phyloP scores from a whole-genome alignment of 495 filamentous ascomycete genomes.

The Penicillium cosmopolitanum region DNA sequence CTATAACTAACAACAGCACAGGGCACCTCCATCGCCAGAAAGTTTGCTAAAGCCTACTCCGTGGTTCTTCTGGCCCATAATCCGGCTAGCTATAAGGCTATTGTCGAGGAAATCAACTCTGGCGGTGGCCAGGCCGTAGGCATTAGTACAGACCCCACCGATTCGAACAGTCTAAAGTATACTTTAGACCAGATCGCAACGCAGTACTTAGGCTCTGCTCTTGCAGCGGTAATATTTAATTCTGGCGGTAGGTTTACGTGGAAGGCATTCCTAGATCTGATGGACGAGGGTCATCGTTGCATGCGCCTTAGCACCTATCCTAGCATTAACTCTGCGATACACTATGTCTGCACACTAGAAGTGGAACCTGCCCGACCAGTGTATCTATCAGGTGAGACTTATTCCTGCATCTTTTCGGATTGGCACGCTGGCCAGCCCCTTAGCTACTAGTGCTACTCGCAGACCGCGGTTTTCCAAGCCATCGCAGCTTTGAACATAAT shows the following conservation, averaged over 20 bases:
- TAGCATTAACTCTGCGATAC: no score
- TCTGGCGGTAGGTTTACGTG: conserved; percentile 67
- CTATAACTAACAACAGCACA: conserved; percentile 14
- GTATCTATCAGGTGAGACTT: no score
- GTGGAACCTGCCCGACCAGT: no score
- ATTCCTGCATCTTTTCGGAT: no score
- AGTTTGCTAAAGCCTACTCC: conserved; percentile 73
- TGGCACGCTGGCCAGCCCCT: no score
- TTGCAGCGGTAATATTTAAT: conserved; percentile 86
- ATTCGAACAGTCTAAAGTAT: conserved; percentile 59
- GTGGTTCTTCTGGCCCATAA: conserved; percentile 79
- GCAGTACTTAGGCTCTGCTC: conserved; percentile 46
- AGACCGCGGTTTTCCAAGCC: no score
- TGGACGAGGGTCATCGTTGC: conserved; percentile 59
- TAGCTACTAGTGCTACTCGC: no score
- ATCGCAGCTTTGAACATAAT: no score
- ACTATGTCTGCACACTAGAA: no score
- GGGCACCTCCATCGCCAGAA: conserved; percentile 62
- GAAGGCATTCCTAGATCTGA: conserved; percentile 85
- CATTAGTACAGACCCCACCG: conserved; percentile 71
- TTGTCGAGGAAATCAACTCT: conserved; percentile 75
- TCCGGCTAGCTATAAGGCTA: conserved; percentile 62
- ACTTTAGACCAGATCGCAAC: conserved; percentile 70
- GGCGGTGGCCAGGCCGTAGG: conserved; percentile 76
- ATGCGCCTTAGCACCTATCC: no score